Evolutionary conservation across 768 basidiomycete genomes (phyloP).

Genomic region (Cystofilobasidium macerans): DNA sequence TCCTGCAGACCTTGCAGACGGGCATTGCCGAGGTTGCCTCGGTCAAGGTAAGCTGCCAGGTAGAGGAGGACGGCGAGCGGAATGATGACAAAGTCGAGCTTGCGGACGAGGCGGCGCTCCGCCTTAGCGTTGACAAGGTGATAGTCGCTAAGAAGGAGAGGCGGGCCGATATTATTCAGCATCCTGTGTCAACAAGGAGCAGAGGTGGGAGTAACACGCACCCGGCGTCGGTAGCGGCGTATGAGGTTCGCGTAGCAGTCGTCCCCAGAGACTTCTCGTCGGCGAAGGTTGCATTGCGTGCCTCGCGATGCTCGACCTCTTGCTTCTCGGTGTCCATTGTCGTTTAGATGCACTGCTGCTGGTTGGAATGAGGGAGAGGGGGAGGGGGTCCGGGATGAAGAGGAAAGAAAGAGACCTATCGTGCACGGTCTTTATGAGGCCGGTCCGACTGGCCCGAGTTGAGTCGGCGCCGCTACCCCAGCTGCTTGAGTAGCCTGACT

Average conservation of each 20-base stretch:
- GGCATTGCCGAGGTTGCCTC: slow-evolving; percentile 35
- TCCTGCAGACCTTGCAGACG: slow-evolving; percentile 14
- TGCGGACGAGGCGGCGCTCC: background rate
- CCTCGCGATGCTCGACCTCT: background rate
- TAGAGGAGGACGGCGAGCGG: slow-evolving; percentile 12
- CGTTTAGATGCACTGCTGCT: too few species aligned
- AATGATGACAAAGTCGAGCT: background rate
- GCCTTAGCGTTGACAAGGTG: background rate
- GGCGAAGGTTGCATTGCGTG: background rate
- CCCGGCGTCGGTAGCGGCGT: background rate
- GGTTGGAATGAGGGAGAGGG: too few species aligned
- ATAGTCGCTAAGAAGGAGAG: background rate
- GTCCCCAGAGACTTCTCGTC: background rate
- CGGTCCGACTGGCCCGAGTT: too few species aligned
- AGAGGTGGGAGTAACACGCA: background rate
- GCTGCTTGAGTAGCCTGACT: too few species aligned
- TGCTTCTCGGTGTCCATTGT: background rate
- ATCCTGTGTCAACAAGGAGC: background rate
- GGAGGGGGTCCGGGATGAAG: too few species aligned
- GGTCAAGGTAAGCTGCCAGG: slow-evolving; percentile 39
- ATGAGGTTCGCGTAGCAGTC: background rate
- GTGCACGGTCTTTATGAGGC: too few species aligned
- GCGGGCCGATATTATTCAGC: background rate
- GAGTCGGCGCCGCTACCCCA: too few species aligned
- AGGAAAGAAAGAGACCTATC: too few species aligned